These are phyloP conservation scores for Hibiscus syriacus DNA, from an alignment of 345 rosid genomes.

Conservation along the genomic window DNA sequence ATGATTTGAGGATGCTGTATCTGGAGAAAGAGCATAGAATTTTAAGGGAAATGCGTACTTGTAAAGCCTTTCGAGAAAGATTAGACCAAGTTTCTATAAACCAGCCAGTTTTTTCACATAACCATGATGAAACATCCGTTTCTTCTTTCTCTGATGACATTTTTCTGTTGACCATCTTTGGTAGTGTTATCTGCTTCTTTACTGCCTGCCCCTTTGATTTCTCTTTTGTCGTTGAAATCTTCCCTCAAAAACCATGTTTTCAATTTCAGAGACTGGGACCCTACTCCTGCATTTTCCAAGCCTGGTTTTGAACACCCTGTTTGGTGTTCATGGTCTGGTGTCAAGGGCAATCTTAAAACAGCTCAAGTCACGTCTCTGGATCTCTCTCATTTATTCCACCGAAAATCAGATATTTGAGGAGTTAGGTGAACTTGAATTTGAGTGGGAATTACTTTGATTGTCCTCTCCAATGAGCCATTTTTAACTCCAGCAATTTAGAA, in stretches of 20 bases:
- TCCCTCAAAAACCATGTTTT: constrained; percentile 49
- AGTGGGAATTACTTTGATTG: constrained; percentile 67
- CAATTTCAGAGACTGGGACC: constrained; percentile 67
- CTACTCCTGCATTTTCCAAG: constrained; percentile 20
- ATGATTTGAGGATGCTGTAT: too few relatives aligned
- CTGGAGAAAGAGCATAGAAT: too few relatives aligned
- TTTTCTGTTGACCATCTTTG: constrained; percentile 17
- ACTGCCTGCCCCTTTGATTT: constrained; percentile 44
- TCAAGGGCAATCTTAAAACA: constrained; percentile 47
- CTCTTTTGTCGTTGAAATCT: constrained; percentile 67
- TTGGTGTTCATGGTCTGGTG: constrained; percentile 92
- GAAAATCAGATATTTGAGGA: constrained; percentile 49
- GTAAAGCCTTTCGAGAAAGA: too few relatives aligned
- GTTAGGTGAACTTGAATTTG: constrained; percentile 66
- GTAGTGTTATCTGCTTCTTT: constrained; percentile 18
- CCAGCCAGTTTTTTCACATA: constrained; percentile 11
- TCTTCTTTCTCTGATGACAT: constrained; percentile 20
- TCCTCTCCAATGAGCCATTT: constrained; percentile 43
- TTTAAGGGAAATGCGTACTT: too few relatives aligned
- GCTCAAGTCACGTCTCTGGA: constrained; percentile 60
- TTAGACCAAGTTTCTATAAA: too few relatives aligned
- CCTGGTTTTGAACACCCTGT: constrained; percentile 26
- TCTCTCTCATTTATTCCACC: constrained; percentile 58
- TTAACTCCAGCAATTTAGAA: constrained; percentile 49
- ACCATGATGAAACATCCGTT: constrained; percentile 40